Base-by-base conservation (phyloP, 495 filamentous ascomycete genomes). In the Xylaria sp. region DNA sequence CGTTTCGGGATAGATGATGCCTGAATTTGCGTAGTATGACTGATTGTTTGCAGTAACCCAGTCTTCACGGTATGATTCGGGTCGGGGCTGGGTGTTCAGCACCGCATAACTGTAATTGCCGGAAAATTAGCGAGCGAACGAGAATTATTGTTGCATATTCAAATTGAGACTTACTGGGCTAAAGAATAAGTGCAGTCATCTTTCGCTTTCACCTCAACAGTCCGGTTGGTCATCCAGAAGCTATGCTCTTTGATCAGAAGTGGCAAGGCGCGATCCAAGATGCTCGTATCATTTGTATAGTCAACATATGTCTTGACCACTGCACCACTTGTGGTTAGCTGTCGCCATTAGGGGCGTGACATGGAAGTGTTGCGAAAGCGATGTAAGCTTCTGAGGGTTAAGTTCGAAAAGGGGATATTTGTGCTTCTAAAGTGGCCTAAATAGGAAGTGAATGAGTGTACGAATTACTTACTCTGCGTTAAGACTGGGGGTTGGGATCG, bases 11-110 rank as follows among this genome's bases (percentile, higher is more conserved):
- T 86, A 86, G 71, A 86, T 82, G 52, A 82, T 86, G 57, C 84
- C 84, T 15, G 80, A 81, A 1, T 58, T 52, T 31, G 80, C 76
- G 67, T 85, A 85, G 61, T 85, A 86, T 3, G 82, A 84, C 7
- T 63, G 50, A 69, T 86, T 86, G 74, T 80, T 85, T 29, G 83
- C 84, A 12, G 83, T 83, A 12, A 79, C 73, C 53, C 77, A 86
- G 59, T 86, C 84, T 57, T 86, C 84, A 4, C 80, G 77, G 73
- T 80, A 86, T 11, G 84, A 86, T 75, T 86, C 84, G 1, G 84
- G 84, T 31, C 84, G 80, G 14, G 84, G 84, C 65, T 86, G 80
- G 41, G 82, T 85, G 75, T 85, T 85, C 48, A 79, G 68, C 69
- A 86, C 84, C 11, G 69, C 71, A 65, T 85, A 86, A 33, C 83